A percentile compares a stretch with the other conserved stretches of the same genome.
Evolutionary conservation across 805 yeast species (phyloP).

Genomic region (Candida hungchunana): DNA sequence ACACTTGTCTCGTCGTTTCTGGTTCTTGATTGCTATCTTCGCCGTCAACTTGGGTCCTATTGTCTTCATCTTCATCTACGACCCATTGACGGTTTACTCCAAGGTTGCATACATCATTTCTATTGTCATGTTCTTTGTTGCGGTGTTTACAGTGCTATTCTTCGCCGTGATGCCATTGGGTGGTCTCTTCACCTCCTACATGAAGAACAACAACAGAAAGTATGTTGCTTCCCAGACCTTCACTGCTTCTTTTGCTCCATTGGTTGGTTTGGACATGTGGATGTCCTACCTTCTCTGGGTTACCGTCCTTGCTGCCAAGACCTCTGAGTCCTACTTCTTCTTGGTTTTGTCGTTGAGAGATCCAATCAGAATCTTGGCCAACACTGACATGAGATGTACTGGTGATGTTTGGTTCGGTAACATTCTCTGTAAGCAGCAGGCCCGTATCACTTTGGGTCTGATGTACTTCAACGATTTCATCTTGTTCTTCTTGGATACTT

Average conservation of each 20-base stretch:
- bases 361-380: slow-evolving; percentile 86
- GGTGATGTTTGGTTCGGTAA: slow-evolving; percentile 92
- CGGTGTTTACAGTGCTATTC: slow-evolving; percentile 77
- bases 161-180: slow-evolving; percentile 95
- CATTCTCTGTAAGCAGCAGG: slow-evolving; percentile 76
- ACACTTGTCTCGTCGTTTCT: slow-evolving; percentile 82
- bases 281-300: slow-evolving; percentile 91
- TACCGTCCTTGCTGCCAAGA: slow-evolving; percentile 84
- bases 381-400: slow-evolving; percentile 85
- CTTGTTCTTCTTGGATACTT: slow-evolving; percentile 97
- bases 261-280: slow-evolving; percentile 91
- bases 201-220: slow-evolving; percentile 80
- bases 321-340: slow-evolving; percentile 87
- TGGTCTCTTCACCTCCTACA: slow-evolving; percentile 88
- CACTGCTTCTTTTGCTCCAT: slow-evolving; percentile 83
- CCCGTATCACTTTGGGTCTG: slow-evolving; percentile 84
- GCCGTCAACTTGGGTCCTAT: slow-evolving; percentile 79
- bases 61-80: slow-evolving; percentile 78
- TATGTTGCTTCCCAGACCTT: slow-evolving; percentile 93
- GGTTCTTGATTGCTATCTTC: slow-evolving; percentile 65
- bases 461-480: slow-evolving; percentile 91
- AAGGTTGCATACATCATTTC: slow-evolving; percentile 74
- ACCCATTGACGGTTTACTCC: slow-evolving; percentile 62
- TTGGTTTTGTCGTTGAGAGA: slow-evolving; percentile 86
- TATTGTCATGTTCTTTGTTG: slow-evolving; percentile 84